Evolutionary conservation across 2,329 filamentous ascomycete species (phyloP).

Genomic region (Esteya vermicola): DNA sequence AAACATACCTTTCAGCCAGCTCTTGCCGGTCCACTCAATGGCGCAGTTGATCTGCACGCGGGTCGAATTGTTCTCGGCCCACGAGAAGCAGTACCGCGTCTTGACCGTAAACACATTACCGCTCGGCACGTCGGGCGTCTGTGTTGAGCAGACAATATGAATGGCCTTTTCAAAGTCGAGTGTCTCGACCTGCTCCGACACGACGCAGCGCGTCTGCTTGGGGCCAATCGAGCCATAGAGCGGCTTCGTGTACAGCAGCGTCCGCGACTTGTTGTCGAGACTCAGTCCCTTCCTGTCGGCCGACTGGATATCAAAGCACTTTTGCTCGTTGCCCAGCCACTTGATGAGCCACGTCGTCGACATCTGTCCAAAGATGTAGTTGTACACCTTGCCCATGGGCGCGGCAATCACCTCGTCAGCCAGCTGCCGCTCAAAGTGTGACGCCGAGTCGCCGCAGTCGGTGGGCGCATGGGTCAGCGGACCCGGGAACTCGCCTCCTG

Average conservation of each 20-base stretch:
- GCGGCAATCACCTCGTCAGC: constrained; percentile 79
- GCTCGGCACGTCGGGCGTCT: constrained; percentile 88
- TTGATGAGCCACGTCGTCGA: constrained; percentile 74
- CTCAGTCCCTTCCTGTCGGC: constrained; percentile 70
- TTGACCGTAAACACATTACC: constrained; percentile 86
- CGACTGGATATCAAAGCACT: constrained; percentile 74
- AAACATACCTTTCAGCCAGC: constrained; percentile 76
- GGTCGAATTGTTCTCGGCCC: constrained; percentile 78
- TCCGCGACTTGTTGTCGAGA: constrained; percentile 59
- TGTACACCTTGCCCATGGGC: constrained; percentile 84
- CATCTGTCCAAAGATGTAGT: constrained; percentile 67
- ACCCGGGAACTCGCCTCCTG: constrained; percentile 58
- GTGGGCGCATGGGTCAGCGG: constrained; percentile 71
- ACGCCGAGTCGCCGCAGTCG: constrained; percentile 63
- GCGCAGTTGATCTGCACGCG: constrained; percentile 76
- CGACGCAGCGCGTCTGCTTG: constrained; percentile 87
- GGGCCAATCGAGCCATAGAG: constrained; percentile 73
- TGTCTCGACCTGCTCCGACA: constrained; percentile 68
- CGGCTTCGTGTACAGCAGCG: constrained; percentile 84
- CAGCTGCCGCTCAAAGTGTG: constrained; percentile 73
- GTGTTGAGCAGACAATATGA: constrained; percentile 67
- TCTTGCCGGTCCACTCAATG: constrained; percentile 95
- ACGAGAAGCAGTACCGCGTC: constrained; percentile 87
- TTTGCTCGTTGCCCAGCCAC: constrained; percentile 77
- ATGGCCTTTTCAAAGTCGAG: constrained; percentile 80